These are phyloP conservation scores for Chrysoporthe puriensis DNA, from an alignment of 2,329 filamentous ascomycete genomes.

Conservation along the genomic window DNA sequence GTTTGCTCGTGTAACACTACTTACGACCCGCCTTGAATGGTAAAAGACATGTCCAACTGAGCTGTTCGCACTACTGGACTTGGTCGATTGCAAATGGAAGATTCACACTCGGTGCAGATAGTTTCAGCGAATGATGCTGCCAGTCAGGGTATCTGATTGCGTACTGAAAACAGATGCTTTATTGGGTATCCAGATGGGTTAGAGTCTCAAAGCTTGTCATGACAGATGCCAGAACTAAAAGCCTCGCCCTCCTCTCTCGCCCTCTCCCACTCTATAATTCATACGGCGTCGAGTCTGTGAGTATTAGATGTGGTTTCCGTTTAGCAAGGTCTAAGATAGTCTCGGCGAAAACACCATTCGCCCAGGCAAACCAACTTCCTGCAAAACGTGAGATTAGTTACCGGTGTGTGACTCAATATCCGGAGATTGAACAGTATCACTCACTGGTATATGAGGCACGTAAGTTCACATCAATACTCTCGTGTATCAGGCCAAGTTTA, in stretches of 20 bases:
- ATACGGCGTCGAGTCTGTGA: constrained; percentile 34
- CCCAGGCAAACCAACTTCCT: constrained; percentile 77
- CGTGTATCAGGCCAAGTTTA: constrained; percentile 81
- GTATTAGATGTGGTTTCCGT: constrained; percentile 86
- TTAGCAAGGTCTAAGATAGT: constrained; percentile 88
- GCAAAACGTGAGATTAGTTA: constrained; percentile 27
- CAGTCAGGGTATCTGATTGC: background rate
- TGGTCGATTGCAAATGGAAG: background rate
- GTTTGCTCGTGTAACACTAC: too few relatives aligned
- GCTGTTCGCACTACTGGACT: background rate
- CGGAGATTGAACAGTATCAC: constrained; percentile 34
- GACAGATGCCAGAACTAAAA: background rate
- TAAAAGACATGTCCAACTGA: background rate
- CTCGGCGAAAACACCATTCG: constrained; percentile 93
- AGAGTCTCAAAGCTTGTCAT: background rate
- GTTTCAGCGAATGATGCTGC: background rate
- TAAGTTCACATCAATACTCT: constrained; percentile 83
- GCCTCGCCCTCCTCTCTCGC: too few relatives aligned
- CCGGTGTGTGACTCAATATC: background rate
- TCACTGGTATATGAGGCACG: constrained; percentile 71
- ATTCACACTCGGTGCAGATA: background rate
- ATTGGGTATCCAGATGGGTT: background rate
- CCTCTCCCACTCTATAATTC: constrained; percentile 28
- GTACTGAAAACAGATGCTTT: background rate
- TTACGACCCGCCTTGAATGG: background rate